These are phyloP conservation scores for Suhomyces kunorum DNA, from an alignment of 1,139 yeast species.

Conservation along the genomic window DNA sequence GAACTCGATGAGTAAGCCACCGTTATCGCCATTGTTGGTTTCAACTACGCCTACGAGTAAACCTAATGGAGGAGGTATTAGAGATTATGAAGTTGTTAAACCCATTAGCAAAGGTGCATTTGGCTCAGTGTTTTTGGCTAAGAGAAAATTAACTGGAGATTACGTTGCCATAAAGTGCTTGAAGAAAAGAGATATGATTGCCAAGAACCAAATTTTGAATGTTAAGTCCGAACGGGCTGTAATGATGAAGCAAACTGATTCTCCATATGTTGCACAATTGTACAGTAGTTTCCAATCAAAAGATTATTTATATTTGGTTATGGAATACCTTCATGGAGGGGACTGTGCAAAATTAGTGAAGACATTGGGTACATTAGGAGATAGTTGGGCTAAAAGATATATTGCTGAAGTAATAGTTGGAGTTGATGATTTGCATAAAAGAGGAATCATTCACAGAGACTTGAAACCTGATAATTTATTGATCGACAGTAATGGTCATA, in stretches of 20 bases:
- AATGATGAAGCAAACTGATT: conserved; percentile 94
- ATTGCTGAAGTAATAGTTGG: conserved; percentile 90
- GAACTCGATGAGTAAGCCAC: conserved; percentile 47
- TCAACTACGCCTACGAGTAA: conserved; percentile 54
- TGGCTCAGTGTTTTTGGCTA: conserved; percentile 89
- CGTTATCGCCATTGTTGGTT: conserved; percentile 78
- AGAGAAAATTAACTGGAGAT: conserved; percentile 84
- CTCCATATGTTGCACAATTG: conserved; percentile 90
- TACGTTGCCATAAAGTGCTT: conserved; percentile 95
- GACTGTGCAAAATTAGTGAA: conserved; percentile 88
- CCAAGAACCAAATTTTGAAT: conserved; percentile 92
- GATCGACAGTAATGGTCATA: conserved; percentile 83
- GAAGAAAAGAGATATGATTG: conserved; percentile 92
- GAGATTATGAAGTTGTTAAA: conserved; percentile 86
- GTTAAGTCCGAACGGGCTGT: conserved; percentile 95
- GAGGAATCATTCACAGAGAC: conserved; percentile 93
- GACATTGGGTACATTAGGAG: conserved; percentile 76
- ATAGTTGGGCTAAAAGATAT: conserved; percentile 85
- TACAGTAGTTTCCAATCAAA: conserved; percentile 87
- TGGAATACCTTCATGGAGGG: conserved; percentile 97
- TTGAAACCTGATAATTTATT: conserved; percentile 91
- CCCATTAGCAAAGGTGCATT: conserved; percentile 98
- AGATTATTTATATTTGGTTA: conserved; percentile 84
- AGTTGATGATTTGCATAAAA: conserved; percentile 80
- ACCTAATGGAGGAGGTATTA: conserved; percentile 58